These are phyloP conservation scores for Secale cereale DNA, from an alignment of 176 grass and related monocot species.

Conservation along the genomic window DNA sequence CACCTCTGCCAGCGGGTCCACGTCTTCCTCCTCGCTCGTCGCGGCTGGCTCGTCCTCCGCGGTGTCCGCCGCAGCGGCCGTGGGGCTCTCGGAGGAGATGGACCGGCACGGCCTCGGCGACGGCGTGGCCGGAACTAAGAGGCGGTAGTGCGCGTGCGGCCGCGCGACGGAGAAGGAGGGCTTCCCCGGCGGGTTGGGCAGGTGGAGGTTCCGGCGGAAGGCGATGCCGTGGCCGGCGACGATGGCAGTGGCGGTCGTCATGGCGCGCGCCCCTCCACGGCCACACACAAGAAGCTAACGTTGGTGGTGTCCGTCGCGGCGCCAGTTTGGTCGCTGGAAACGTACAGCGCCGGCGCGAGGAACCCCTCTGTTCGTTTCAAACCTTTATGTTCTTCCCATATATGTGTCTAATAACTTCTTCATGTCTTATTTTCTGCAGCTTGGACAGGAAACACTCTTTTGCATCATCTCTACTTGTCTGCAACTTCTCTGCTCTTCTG, in stretches of 20 bases:
- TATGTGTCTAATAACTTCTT: too few relatives aligned
- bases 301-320: conserved; percentile 27
- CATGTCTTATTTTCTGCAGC: too few relatives aligned
- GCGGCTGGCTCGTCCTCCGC: conserved; percentile 32
- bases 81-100: conserved; percentile 45
- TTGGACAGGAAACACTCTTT: too few relatives aligned
- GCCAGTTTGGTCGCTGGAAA: too few relatives aligned
- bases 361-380: too few relatives aligned
- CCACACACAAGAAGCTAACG: conserved; percentile 63
- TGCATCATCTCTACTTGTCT: too few relatives aligned
- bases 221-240: conserved; percentile 32
- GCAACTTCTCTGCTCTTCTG: too few relatives aligned
- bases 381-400: too few relatives aligned
- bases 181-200: conserved; percentile 18
- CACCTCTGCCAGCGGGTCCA: conserved; percentile 74
- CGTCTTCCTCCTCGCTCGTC: conserved; percentile 20
- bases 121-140: neutral
- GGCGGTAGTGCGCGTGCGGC: conserved; percentile 10
- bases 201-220: conserved; percentile 26
- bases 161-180: conserved; percentile 4
- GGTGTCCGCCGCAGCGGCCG: conserved; percentile 32
- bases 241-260: conserved; percentile 50
- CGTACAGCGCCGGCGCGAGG: too few relatives aligned
- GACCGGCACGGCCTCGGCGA: conserved; percentile 35
- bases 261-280: conserved; percentile 34